A percentile compares a stretch with the other conserved stretches of the same genome.
Conservation (phyloP, 306 rosid species). For the Arachis stenosperma region DNA sequence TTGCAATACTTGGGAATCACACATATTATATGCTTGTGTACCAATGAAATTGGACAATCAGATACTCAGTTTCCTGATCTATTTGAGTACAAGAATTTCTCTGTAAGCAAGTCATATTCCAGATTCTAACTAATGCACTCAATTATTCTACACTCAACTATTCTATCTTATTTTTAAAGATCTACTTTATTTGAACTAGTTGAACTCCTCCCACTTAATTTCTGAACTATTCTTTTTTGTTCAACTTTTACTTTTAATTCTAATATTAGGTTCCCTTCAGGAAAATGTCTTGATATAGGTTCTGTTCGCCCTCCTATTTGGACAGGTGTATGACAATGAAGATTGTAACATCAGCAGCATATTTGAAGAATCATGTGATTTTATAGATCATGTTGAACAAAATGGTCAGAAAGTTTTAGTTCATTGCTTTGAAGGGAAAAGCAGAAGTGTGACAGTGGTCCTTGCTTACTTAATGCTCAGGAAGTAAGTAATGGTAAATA, state of each 20-base stretch:
- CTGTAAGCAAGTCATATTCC: constrained; percentile 55
- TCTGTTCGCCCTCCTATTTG: constrained; percentile 25
- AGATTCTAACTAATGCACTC: constrained; percentile 5
- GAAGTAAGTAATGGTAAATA: constrained; percentile 59
- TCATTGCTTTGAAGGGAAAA: constrained; percentile 96
- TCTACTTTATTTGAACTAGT: not conserved
- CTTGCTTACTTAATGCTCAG: constrained; percentile 92
- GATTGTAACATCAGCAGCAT: constrained; percentile 72
- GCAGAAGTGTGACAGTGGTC: constrained; percentile 91
- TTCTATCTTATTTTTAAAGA: constrained; percentile 8
- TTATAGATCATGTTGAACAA: constrained; percentile 72
- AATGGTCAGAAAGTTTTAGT: constrained; percentile 75
- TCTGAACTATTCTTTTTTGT: constrained; percentile 5
- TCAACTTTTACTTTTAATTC: not conserved
- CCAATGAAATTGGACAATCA: constrained; percentile 94
- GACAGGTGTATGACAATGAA: constrained; percentile 75
- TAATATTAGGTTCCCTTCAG: constrained; percentile 6
- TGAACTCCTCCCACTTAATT: constrained; percentile 1
- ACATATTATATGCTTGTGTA: constrained; percentile 84
- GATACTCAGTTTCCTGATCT: constrained; percentile 90
- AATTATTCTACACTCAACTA: not conserved
- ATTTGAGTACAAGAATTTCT: constrained; percentile 74
- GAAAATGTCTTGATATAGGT: constrained; percentile 31
- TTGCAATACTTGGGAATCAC: constrained; percentile 81
- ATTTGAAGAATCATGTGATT: constrained; percentile 83